phyloP scores from a whole-genome alignment of 805 yeast species.

The Pachysolen tannophilus region DNA sequence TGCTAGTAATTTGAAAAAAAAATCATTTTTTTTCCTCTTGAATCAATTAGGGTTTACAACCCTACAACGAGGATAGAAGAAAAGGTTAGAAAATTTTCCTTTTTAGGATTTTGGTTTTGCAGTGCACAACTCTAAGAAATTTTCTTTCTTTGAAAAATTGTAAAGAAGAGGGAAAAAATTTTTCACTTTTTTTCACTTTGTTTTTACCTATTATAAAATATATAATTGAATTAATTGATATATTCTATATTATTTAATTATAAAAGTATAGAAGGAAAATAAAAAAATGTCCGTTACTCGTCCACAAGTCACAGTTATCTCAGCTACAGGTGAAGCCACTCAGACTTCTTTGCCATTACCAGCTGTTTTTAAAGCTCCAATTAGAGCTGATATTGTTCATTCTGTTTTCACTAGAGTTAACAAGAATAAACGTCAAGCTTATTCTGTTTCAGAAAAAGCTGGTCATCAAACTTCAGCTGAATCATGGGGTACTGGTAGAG shows the following conservation, averaged over 20 bases:
- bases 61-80: too few relatives aligned
- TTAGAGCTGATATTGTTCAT: slow-evolving; percentile 99
- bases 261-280: too few relatives aligned
- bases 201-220: too few relatives aligned
- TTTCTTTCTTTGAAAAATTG: background rate
- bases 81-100: too few relatives aligned
- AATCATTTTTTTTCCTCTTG: too few relatives aligned
- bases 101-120: too few relatives aligned
- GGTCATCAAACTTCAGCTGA: slow-evolving; percentile 99
- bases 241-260: too few relatives aligned
- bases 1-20: too few relatives aligned
- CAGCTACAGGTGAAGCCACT: slow-evolving; percentile 82
- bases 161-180: background rate
- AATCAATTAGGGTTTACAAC: too few relatives aligned
- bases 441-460: slow-evolving; percentile 98
- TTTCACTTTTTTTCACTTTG: background rate
- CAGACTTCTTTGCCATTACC: slow-evolving; percentile 85
- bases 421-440: slow-evolving; percentile 99
- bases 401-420: slow-evolving; percentile 95
- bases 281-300: slow-evolving; percentile 60
- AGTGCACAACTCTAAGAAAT: too few relatives aligned
- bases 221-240: too few relatives aligned
- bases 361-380: slow-evolving; percentile 99
- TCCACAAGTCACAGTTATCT: slow-evolving; percentile 95
- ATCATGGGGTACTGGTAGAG: slow-evolving; percentile 99